Percentiles rank a stretch among this genome's conserved stretches.
Conservation (phyloP, 345 rosid species). For the Brassica juncea region DNA sequence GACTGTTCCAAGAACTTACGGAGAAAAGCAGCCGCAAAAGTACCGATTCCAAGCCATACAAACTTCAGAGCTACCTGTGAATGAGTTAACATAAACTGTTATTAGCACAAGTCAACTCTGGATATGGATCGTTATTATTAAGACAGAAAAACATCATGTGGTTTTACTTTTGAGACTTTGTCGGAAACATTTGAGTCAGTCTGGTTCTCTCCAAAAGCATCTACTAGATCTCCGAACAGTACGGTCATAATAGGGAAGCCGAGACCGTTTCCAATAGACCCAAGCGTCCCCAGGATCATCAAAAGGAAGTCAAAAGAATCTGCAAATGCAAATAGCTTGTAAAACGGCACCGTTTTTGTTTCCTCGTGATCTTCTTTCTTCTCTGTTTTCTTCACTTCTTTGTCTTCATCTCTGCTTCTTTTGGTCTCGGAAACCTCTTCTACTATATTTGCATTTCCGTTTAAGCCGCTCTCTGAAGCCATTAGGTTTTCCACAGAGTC, state of each 20-base stretch:
- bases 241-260: slow-evolving; percentile 77
- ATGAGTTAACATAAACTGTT: slow-evolving; percentile 5
- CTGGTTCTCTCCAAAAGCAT: slow-evolving; percentile 75
- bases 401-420: slow-evolving; percentile 36
- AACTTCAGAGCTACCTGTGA: slow-evolving; percentile 68
- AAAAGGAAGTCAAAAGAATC: slow-evolving; percentile 58
- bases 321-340: slow-evolving; percentile 76
- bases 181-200: slow-evolving; percentile 35
- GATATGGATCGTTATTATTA: too few species aligned
- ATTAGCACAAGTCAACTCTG: too few species aligned
- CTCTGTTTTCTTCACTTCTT: slow-evolving; percentile 40
- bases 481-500: slow-evolving; percentile 10
- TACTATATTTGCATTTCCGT: slow-evolving; percentile 18
- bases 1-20: slow-evolving; percentile 53
- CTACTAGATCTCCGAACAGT: slow-evolving; percentile 61
- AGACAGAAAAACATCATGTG: slow-evolving; percentile 5
- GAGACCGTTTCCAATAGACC: slow-evolving; percentile 70
- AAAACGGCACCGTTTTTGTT: slow-evolving; percentile 59
- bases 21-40: slow-evolving; percentile 63
- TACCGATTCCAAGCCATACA: slow-evolving; percentile 73
- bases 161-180: slow-evolving; percentile 60
- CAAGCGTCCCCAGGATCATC: slow-evolving; percentile 73
- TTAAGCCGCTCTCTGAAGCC: slow-evolving; percentile 30
- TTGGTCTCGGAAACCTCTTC: slow-evolving; percentile 23
- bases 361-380: slow-evolving; percentile 54